phyloP scores from a whole-genome alignment of 1,284 basidiomycete genomes.

The Phylloporus sp. region DNA sequence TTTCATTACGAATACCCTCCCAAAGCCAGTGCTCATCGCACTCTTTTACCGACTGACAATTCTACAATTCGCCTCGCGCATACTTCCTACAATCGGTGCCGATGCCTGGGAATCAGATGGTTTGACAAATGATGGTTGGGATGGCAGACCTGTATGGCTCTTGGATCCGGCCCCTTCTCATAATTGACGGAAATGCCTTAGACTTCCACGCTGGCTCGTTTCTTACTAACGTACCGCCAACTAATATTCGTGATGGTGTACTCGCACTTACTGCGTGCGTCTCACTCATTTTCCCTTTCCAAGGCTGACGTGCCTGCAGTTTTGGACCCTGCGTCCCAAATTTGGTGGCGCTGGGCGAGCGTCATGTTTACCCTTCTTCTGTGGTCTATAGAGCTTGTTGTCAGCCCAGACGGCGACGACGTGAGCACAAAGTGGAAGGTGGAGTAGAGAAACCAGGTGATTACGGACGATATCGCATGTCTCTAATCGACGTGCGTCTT shows the following conservation, averaged over 20 bases:
- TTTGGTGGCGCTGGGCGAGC: slow-evolving; percentile 90
- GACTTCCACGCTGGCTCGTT: slow-evolving; percentile 74
- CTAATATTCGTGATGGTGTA: slow-evolving; percentile 85
- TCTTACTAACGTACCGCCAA: slow-evolving; percentile 81
- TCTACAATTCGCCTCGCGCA: slow-evolving; percentile 84
- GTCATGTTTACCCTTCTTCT: slow-evolving; percentile 82
- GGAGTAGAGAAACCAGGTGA: slow-evolving; percentile 48
- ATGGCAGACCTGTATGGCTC: slow-evolving; percentile 66
- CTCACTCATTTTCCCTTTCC: not conserved
- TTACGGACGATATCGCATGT: slow-evolving; percentile 13
- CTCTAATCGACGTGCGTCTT: slow-evolving; percentile 12
- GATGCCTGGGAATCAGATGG: slow-evolving; percentile 77
- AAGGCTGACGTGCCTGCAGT: slow-evolving; percentile 45
- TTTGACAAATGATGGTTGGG: slow-evolving; percentile 66
- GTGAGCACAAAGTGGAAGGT: slow-evolving; percentile 78
- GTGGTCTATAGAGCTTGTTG: slow-evolving; percentile 80
- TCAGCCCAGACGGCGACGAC: slow-evolving; percentile 76
- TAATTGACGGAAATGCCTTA: slow-evolving; percentile 34
- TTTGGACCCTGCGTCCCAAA: slow-evolving; percentile 81
- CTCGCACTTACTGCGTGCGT: slow-evolving; percentile 77
- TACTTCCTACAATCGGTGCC: slow-evolving; percentile 82
- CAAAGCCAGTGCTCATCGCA: slow-evolving; percentile 83
- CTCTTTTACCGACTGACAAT: slow-evolving; percentile 84
- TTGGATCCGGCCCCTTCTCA: slow-evolving; percentile 2
- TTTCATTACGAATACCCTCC: slow-evolving; percentile 81